These are phyloP conservation scores for Coemansia brasiliensis DNA, from an alignment of 192 early-diverging fungal species.

Conservation along the genomic window DNA sequence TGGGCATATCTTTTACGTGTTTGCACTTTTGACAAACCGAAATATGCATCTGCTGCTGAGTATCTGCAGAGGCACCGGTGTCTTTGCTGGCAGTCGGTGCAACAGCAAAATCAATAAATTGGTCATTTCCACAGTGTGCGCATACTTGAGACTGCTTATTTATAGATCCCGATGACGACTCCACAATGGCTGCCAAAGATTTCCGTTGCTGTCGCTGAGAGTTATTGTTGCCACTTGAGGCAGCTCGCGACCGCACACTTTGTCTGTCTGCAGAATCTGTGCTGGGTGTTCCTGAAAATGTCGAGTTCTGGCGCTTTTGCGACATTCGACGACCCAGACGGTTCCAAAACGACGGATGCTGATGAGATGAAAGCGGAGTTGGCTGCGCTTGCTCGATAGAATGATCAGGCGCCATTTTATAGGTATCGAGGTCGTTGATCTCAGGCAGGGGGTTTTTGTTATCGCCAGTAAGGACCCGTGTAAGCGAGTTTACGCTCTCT, in stretches of 20 bases:
- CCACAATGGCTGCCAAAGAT: slow-evolving; percentile 11
- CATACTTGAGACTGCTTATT: slow-evolving; percentile 11
- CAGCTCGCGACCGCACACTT: slow-evolving; percentile 6
- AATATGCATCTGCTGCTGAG: slow-evolving; percentile 15
- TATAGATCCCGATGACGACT: slow-evolving; percentile 1
- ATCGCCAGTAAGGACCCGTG: slow-evolving; percentile 15
- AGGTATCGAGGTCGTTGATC: not conserved
- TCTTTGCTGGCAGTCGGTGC: slow-evolving; percentile 8
- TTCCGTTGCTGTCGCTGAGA: not conserved
- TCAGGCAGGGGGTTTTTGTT: not conserved
- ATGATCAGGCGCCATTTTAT: not conserved
- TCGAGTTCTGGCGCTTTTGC: slow-evolving; percentile 21
- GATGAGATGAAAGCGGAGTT: slow-evolving; percentile 7
- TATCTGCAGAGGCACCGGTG: not conserved
- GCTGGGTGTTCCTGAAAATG: slow-evolving; percentile 12
- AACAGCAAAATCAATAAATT: slow-evolving; percentile 43
- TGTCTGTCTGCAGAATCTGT: not conserved
- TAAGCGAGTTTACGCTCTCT: slow-evolving; percentile 17
- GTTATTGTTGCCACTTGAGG: not conserved
- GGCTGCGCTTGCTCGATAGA: not conserved
- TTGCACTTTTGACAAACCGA: slow-evolving; percentile 45
- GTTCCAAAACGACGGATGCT: slow-evolving; percentile 37
- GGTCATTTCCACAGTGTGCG: slow-evolving; percentile 31
- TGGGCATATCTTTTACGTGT: slow-evolving; percentile 41
- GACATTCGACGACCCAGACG: slow-evolving; percentile 27